Evolutionary conservation across 345 rosid species (phyloP), one percentile per base, ranked within the genome.

Genomic region (Geranium rotundifolium): DNA sequence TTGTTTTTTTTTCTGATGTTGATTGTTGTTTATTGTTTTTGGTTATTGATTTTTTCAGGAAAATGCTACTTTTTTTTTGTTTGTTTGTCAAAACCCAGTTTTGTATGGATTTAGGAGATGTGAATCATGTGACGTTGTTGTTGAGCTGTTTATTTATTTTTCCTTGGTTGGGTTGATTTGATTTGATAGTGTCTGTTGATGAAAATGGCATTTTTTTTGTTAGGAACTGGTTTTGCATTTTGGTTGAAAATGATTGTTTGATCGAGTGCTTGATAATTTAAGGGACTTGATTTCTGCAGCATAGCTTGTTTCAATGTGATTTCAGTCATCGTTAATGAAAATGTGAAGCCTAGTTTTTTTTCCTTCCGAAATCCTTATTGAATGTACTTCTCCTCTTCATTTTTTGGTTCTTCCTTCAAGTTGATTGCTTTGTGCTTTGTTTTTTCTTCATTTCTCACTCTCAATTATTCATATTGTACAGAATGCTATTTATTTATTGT

Each of bases 231-330:
- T 23, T 56, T 72, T 67, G 34, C 56, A 60, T 72, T 23, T 71
- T 65, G 39, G 50, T 52, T 56, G 7, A 30, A 62, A 41, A 20
- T 52, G 57, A 31, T 46, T 20, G 31, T 54, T 65, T 65, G 64
- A 29, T 65, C 59, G 41, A 8, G 10, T 34, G 41, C 41, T 46
- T 46, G 50, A 41, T 41, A 41, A 13, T 5, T 6, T 41, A 41
- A 12, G 50, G 12, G 50, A 41, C 50, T 5, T 41, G 52, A 9
- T 46, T 46, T 46, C 52, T 46, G 52, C 52, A 46, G 12, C 52
- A 9, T 46, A 46, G 41, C 41, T 34, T 63, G 69, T 63, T 63
- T 37, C 65, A 4, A 49, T 69, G 63, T 69, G 71, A 63, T 67
- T 54, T 61, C 63, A 54, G 34, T 64, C 17, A 50, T 19, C 27